Evolutionary conservation across 2,329 filamentous ascomycete genomes (phyloP).

Genomic region (Cercospora sojina): DNA sequence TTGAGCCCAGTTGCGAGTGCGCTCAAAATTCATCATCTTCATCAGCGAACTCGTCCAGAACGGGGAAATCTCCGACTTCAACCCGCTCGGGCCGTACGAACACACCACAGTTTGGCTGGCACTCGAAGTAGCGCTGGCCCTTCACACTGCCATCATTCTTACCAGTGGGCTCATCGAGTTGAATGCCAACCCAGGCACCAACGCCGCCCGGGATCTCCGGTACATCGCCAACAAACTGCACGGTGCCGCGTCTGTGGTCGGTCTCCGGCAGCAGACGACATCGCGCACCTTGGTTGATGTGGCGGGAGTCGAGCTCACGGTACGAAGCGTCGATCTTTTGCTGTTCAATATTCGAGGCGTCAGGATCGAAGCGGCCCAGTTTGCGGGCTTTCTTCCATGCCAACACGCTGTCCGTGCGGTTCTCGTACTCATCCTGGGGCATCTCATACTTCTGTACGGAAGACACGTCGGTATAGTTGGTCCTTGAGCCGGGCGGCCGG

Average conservation of each 20-base stretch:
- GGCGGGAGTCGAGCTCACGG: constrained; percentile 67
- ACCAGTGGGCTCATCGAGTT: constrained; percentile 74
- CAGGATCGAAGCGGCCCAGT: constrained; percentile 91
- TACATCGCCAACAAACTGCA: constrained; percentile 72
- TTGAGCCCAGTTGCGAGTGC: not conserved
- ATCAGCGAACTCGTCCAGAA: constrained; percentile 67
- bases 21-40: constrained; percentile 67
- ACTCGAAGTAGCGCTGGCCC: constrained; percentile 68
- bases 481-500: constrained; percentile 70
- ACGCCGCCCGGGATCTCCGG: constrained; percentile 66
- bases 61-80: constrained; percentile 71
- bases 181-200: constrained; percentile 67
- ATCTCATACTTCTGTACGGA: constrained; percentile 87
- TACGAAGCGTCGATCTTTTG: constrained; percentile 68
- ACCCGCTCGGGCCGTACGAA: constrained; percentile 77
- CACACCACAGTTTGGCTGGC: constrained; percentile 67
- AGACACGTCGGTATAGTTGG: constrained; percentile 78
- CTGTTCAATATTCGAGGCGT: constrained; percentile 70
- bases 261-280: constrained; percentile 56
- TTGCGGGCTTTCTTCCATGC: constrained; percentile 96
- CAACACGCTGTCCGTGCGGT: constrained; percentile 81
- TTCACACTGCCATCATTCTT: constrained; percentile 77
- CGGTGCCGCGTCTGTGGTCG: constrained; percentile 66
- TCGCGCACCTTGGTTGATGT: constrained; percentile 45
- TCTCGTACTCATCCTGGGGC: constrained; percentile 81